A percentile compares a stretch with the other conserved stretches of the same genome.
These are phyloP conservation scores for Curvularia verruculosa DNA, from an alignment of 2,329 filamentous ascomycete genomes.

Conservation along the genomic window DNA sequence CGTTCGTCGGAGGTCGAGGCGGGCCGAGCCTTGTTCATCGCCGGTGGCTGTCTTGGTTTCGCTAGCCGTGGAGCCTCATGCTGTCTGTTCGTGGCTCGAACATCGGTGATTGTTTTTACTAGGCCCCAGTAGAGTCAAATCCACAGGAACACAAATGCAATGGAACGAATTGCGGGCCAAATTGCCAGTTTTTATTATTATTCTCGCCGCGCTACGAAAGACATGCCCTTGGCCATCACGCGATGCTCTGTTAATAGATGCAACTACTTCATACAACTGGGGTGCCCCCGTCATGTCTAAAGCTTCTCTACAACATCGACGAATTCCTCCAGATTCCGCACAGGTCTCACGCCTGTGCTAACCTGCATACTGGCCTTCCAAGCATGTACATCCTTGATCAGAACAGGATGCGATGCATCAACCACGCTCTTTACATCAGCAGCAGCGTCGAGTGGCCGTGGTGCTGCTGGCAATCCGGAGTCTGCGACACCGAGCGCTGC, in stretches of 20 bases:
- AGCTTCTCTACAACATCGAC: slow-evolving; percentile 64
- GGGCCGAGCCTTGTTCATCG: slow-evolving; percentile 13
- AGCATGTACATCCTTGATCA: slow-evolving; percentile 77
- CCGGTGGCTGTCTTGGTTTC: background rate
- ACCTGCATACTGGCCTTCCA: slow-evolving; percentile 80
- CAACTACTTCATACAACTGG: background rate
- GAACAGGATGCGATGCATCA: slow-evolving; percentile 52
- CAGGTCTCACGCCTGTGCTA: slow-evolving; percentile 73
- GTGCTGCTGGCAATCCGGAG: slow-evolving; percentile 47
- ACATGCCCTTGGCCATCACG: background rate
- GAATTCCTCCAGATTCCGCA: slow-evolving; percentile 80
- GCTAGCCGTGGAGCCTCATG: slow-evolving; percentile 4
- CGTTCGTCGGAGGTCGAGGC: slow-evolving; percentile 13
- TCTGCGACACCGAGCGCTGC: slow-evolving; percentile 53
- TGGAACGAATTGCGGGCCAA: background rate
- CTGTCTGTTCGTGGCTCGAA: slow-evolving; percentile 15
- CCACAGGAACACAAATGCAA: background rate
- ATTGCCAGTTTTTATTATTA: too few species aligned
- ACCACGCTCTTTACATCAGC: slow-evolving; percentile 32
- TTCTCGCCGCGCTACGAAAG: background rate
- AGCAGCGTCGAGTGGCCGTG: slow-evolving; percentile 45
- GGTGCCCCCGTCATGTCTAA: background rate
- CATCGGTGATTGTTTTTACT: slow-evolving; percentile 11
- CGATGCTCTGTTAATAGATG: background rate
- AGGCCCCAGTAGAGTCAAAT: slow-evolving; percentile 1